phyloP scores from a whole-genome alignment of 257 asterid genomes.

The Capsicum baccatum region DNA sequence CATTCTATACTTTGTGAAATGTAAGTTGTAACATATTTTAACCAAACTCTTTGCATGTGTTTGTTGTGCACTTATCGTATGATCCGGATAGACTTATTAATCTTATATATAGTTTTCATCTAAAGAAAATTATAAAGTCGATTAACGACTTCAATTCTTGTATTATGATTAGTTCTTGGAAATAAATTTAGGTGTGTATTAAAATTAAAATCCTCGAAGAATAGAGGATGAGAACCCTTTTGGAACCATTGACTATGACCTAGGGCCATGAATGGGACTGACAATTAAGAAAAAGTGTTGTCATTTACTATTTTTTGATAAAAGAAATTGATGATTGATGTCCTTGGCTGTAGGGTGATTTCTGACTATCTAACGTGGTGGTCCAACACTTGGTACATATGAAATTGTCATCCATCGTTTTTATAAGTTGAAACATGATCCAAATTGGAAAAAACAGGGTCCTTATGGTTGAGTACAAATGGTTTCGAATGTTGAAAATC shows the following conservation, averaged over 20 bases:
- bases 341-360: constrained; percentile 26
- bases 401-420: constrained; percentile 9
- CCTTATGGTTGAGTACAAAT: neutral
- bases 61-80: neutral
- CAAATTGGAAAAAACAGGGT: constrained; percentile 24
- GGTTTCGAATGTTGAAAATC: constrained; percentile 19
- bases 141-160: neutral
- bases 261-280: constrained; percentile 1
- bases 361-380: constrained; percentile 32
- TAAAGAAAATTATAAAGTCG: neutral
- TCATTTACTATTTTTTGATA: neutral
- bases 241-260: neutral
- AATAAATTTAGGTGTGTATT: neutral
- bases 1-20: neutral
- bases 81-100: neutral
- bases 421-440: neutral
- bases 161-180: neutral
- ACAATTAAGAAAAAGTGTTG: neutral
- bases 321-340: constrained; percentile 17
- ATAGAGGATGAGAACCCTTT: neutral
- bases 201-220: neutral
- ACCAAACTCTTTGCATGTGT: neutral
- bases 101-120: neutral
- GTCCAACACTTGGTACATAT: constrained; percentile 21
- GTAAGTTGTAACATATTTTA: neutral